phyloP scores from a whole-genome alignment of 176 grass and related monocot species.

The Aegilops longissima region DNA sequence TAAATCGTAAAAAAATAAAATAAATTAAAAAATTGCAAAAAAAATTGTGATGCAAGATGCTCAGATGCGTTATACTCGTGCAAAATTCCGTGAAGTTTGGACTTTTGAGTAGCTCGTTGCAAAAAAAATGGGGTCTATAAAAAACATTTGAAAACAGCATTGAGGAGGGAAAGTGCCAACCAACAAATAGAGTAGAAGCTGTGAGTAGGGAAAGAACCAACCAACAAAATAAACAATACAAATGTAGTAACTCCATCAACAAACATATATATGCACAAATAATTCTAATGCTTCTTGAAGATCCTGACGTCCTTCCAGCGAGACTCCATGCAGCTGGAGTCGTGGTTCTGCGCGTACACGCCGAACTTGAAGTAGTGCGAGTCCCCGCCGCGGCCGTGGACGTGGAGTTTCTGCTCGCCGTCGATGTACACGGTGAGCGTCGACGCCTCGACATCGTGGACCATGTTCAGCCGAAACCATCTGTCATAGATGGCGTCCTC shows the following conservation, averaged over 20 bases:
- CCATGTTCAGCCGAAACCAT: constrained; percentile 58
- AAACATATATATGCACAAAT: no score
- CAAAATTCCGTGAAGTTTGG: no score
- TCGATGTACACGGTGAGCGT: constrained; percentile 31
- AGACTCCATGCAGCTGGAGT: constrained; percentile 28
- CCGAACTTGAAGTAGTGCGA: constrained; percentile 53
- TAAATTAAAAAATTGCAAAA: no score
- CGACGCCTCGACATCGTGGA: constrained; percentile 34
- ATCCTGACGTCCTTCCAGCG: constrained; percentile 27
- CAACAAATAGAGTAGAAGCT: no score
- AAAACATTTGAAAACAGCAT: no score
- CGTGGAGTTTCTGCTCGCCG: not conserved
- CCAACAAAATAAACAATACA: not conserved
- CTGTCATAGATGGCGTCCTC: constrained; percentile 40
- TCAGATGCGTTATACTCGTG: no score
- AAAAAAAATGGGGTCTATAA: no score
- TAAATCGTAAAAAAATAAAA: no score
- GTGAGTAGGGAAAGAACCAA: no score
- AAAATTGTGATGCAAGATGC: no score
- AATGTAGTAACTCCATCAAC: not conserved
- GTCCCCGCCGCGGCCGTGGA: constrained; percentile 4
- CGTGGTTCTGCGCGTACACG: constrained; percentile 7
- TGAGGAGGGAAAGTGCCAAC: no score
- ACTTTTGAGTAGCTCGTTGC: no score
- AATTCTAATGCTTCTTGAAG: not conserved